Evolutionary conservation across 495 filamentous ascomycete species (phyloP), one percentile per base, ranked within the genome.

Genomic region (Hyaloscypha finlandica): DNA sequence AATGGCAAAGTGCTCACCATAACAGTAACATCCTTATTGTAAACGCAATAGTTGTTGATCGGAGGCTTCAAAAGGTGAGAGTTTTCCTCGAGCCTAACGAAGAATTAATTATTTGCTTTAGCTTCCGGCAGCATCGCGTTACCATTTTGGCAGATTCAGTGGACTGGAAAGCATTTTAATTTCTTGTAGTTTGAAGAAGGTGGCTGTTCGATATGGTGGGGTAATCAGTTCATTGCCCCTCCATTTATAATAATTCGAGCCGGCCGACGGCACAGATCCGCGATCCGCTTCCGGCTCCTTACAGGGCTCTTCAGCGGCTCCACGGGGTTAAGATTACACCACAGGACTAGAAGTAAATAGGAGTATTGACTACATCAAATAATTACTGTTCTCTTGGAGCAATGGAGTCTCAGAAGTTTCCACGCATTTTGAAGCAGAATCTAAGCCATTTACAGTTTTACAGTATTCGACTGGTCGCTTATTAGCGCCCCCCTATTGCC

Each of bases 31-130:
- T 87, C 83, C 42, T 87, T 82, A 73, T 97, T 89, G 79, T 97
- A 95, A 67, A 99, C 92, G 79, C 93, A 96, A 78, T 94, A 96
- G 78, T 98, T 99, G 77, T 97, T 97, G 73, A 99, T 89, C 3
- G 95, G 95, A 1, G 95, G 95, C 77, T 97, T 89, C 64, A 99
- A 87, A 58, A 98, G 88, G 73, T 98, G 93, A 4, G 91, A 89
- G 76, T 98, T 97, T 74, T 90, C 86, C 74, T 93, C 88, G 51
- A 99, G 89, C 95, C 95, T 99, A 70, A 35, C 54, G 59, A 66
- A 67, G 42, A 62, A 14, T 31, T 11, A 56, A 11, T 56, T 25
- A 56, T 56, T 25, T 29, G 9, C 20, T 19, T 56, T 1, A 29
- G 70, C 30, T 62, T 66, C 16, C 64, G 45, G 48, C 65, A 33